Evolutionary conservation across 2,329 filamentous ascomycete genomes (phyloP).

Genomic region (Tolypocladium ovalisporum): DNA sequence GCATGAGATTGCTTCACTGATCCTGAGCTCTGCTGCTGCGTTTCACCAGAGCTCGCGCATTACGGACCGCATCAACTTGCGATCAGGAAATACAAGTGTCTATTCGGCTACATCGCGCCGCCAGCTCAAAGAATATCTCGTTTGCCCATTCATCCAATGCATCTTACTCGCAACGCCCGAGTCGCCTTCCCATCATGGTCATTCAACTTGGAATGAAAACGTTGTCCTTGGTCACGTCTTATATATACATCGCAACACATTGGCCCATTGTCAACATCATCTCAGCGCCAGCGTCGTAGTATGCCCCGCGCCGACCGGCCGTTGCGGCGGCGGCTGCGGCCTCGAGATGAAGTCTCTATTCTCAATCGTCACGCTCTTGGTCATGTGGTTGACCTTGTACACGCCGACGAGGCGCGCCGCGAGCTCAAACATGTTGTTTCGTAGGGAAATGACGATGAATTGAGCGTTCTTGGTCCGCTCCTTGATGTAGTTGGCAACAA

Average conservation of each 20-base stretch:
- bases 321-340: conserved; percentile 20
- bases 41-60: background rate
- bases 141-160: background rate
- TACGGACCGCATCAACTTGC: background rate
- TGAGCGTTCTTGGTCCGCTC: conserved; percentile 98
- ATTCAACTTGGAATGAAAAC: background rate
- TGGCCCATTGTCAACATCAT: conserved; percentile 10
- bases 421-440: conserved; percentile 99
- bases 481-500: conserved; percentile 98
- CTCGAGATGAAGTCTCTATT: conserved; percentile 63
- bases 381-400: conserved; percentile 99
- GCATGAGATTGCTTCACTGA: no score
- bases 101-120: background rate
- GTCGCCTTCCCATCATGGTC: conserved; percentile 2
- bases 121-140: background rate
- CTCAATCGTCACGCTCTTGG: conserved; percentile 82
- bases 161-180: background rate
- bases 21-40: no score
- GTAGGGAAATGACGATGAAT: conserved; percentile 93
- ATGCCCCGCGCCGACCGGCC: conserved; percentile 14
- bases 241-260: conserved; percentile 1
- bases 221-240: background rate
- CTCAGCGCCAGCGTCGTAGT: conserved; percentile 25
- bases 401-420: conserved; percentile 91
- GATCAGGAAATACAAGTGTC: background rate